phyloP scores from a whole-genome alignment of 805 yeast genomes.

The Monosporozyma solicola region DNA sequence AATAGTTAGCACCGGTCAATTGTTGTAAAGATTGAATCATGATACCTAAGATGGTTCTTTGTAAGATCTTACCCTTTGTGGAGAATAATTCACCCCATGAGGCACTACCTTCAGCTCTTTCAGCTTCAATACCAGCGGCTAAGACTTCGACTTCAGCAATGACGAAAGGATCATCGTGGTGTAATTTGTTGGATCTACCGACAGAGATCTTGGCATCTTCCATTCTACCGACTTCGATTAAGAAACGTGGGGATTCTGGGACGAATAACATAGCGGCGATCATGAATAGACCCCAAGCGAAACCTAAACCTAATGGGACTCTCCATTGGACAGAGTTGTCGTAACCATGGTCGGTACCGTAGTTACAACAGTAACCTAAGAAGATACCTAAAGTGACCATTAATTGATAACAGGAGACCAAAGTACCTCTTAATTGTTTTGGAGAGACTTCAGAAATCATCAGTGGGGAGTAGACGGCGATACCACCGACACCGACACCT shows the following conservation, averaged over 20 bases:
- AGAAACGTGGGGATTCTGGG: slow-evolving; percentile 69
- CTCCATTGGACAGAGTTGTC: slow-evolving; percentile 72
- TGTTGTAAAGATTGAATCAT: slow-evolving; percentile 56
- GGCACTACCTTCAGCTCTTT: slow-evolving; percentile 53
- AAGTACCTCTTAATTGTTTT: slow-evolving; percentile 59
- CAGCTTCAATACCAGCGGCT: slow-evolving; percentile 53
- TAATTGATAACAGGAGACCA: slow-evolving; percentile 62
- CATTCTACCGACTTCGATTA: slow-evolving; percentile 44
- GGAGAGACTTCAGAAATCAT: slow-evolving; percentile 66
- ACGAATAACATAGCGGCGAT: slow-evolving; percentile 37
- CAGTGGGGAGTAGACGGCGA: slow-evolving; percentile 68
- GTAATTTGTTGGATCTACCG: slow-evolving; percentile 49
- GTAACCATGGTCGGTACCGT: slow-evolving; percentile 47
- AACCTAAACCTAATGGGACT: slow-evolving; percentile 55
- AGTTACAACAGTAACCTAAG: slow-evolving; percentile 65
- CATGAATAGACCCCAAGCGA: slow-evolving; percentile 38
- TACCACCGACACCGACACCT: slow-evolving; percentile 71
- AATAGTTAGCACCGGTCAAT: slow-evolving; percentile 51
- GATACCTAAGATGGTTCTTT: slow-evolving; percentile 42
- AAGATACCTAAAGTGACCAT: slow-evolving; percentile 66
- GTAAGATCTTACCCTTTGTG: slow-evolving; percentile 54
- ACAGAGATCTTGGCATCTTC: slow-evolving; percentile 58
- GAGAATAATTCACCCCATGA: slow-evolving; percentile 57
- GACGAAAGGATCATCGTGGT: slow-evolving; percentile 46
- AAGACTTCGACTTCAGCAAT: slow-evolving; percentile 49